Base-by-base conservation (phyloP, 2,329 filamentous ascomycete genomes). In the Stemphylium vesicarium region DNA sequence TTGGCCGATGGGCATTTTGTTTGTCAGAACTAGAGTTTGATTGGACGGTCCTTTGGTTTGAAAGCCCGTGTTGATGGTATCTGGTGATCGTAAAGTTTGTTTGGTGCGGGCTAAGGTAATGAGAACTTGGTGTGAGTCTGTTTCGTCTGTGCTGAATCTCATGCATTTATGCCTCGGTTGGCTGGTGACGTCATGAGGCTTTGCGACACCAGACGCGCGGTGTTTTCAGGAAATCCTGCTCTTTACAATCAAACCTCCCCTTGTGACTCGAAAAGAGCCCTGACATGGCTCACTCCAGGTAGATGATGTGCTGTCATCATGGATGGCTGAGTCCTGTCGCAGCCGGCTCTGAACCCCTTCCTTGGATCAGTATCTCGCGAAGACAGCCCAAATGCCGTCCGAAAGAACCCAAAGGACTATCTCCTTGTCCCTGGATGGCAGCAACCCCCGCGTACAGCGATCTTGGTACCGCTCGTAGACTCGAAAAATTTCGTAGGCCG, bases 1-100 rank as follows among this genome's bases (percentile, higher is more conserved):
- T 63, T 75, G 71, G 26, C 68, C 69, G 60, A 75, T 60, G 36
- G 74, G 68, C 72, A 75, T 75, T 26, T 37, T 71, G 53, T 38
- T 49, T 45, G n/a, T 56, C 55, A 26, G 35, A 13, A 16, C 44
- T 22, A 26, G 16, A 35, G 33, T 35, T 26, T 37, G 41, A 37
- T 59, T 33, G 11, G 33, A 12, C 32, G 18, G n/a, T 47, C 37
- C 36, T 48, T 52, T 29, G 45, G 42, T 31, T 44, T 36, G 29
- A 24, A 31, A 40, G 15, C 37, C 13, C 22, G 33, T 22, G 32
- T 22, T 16, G 22, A 41, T 24, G 48, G 18, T 37, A 46, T 35
- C 29, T 32, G 38, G 29, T 36, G 29, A 49, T 32, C 13, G 37
- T 50, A 44, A 37, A 48, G 47, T 51, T 62, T 37, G 26, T 24